Percentiles rank a stretch among this genome's conserved stretches.
Conservation (phyloP, 306 rosid genomes). For the Pyrus bretschneideri region DNA sequence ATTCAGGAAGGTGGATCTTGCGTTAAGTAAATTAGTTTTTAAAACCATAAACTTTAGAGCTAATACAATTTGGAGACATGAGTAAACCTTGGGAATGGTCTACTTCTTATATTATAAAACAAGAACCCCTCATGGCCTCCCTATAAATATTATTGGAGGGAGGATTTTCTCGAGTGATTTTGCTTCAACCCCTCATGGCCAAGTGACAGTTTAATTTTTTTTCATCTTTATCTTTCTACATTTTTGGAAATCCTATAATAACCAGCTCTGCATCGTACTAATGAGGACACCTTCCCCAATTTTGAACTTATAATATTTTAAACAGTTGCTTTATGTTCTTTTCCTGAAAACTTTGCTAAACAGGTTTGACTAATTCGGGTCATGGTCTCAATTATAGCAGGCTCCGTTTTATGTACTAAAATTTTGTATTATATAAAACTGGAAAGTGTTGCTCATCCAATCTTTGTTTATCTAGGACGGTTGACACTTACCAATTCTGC, state of each 20-base stretch:
- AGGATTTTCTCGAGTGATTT: background rate
- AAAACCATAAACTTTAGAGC: background rate
- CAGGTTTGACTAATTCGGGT: background rate
- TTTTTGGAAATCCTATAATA: background rate
- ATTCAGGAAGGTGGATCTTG: background rate
- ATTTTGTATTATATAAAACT: background rate
- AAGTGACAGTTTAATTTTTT: background rate
- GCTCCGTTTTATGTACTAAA: background rate
- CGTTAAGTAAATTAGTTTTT: background rate
- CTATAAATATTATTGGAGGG: background rate
- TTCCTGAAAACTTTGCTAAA: background rate
- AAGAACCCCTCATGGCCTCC: background rate
- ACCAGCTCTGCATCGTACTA: background rate
- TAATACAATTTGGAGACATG: conserved; percentile 4
- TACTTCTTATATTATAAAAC: background rate
- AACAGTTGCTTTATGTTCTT: background rate
- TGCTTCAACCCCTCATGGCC: background rate
- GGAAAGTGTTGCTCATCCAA: background rate
- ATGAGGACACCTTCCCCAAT: background rate
- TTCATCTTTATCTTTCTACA: background rate
- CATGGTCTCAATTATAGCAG: background rate
- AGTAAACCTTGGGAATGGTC: background rate
- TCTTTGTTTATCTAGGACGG: conserved; percentile 56
- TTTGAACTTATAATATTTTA: background rate
- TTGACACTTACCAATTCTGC: conserved; percentile 78